Evolutionary conservation across 2,329 filamentous ascomycete species (phyloP), one percentile per base, ranked within the genome.

Genomic region (Mycosphaerella sp.): DNA sequence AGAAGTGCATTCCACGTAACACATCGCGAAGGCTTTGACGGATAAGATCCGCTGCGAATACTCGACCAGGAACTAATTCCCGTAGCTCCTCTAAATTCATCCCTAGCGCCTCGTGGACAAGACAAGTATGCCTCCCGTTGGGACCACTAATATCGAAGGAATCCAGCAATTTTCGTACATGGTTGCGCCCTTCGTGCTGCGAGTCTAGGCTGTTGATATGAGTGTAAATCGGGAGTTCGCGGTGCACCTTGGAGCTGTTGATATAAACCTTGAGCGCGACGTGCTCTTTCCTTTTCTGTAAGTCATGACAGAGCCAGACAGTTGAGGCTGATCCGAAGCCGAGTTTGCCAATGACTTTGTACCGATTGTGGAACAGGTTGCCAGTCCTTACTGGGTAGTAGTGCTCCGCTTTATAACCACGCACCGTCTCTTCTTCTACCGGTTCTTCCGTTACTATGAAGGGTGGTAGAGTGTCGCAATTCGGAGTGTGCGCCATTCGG

Each of bases 281-380:
- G 45, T 67, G 70, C 12, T 59, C 56, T 3, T 60, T 23, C 14
- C 62, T 47, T 43, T 56, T 57, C 46, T 55, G 51, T 6, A 73
- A 64, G 64, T 75, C 71, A 29, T 61, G 67, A 43, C 68, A 69
- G 0, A 76, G 67, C 74, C 74, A 77, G 4, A 73, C 70, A 0
- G 74, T 76, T 6, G 74, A 74, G 41, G 59, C 62, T 5, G 63
- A 64, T 7, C 74, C 74, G 57, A 71, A 74, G 26, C 74, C 74
- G 9, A 76, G 66, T 56, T 78, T 77, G 39, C 67, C 69, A 9
- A 75, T 63, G 36, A 72, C 61, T 43, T 69, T 63, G 55, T 74
- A 76, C 14, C 63, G 66, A 3, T 51, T 47, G 1, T 66, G 31
- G 52, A 74, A 59, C 0, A 70, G 44, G 10, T 73, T 54, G 5